A percentile compares a stretch with the other conserved stretches of the same genome.
phyloP scores from a whole-genome alignment of 192 early-diverging fungal genomes.

The Chytriomyces sp. region DNA sequence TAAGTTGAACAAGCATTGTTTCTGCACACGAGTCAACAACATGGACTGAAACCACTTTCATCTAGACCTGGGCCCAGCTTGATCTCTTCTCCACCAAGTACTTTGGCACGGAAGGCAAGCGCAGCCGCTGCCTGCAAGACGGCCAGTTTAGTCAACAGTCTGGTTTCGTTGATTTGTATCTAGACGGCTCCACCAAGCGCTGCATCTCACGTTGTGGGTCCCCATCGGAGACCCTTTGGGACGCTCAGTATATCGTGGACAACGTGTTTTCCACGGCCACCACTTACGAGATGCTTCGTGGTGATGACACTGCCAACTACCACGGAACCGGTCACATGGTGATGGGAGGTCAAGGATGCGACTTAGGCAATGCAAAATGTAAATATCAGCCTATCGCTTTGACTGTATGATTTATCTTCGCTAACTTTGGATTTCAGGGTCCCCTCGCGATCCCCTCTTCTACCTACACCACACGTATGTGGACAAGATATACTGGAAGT shows the following conservation, averaged over 20 bases:
- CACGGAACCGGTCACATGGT: slow-evolving; percentile 18
- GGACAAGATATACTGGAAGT: slow-evolving; percentile 39
- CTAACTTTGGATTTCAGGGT: background rate
- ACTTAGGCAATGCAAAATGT: slow-evolving; percentile 13
- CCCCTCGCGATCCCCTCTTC: slow-evolving; percentile 10
- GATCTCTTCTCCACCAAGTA: slow-evolving; percentile 5
- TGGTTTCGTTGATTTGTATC: background rate
- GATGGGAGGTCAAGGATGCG: slow-evolving; percentile 9
- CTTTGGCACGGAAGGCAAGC: background rate
- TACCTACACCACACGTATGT: slow-evolving; percentile 36
- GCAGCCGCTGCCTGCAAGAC: background rate
- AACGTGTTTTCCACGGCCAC: slow-evolving; percentile 1
- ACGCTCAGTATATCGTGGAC: background rate
- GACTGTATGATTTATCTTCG: background rate
- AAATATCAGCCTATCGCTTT: too few relatives aligned
- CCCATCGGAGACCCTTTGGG: background rate
- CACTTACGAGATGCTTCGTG: background rate
- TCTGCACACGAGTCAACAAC: background rate
- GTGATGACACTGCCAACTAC: background rate
- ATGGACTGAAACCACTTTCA: background rate
- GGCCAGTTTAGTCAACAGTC: background rate
- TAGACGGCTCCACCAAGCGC: background rate
- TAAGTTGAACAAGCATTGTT: background rate
- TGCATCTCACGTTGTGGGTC: slow-evolving; percentile 15
- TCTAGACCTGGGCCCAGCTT: background rate